A percentile compares a stretch with the other conserved stretches of the same genome.
Evolutionary conservation across 2,329 filamentous ascomycete genomes (phyloP).

Genomic region (Colletotrichum lini): DNA sequence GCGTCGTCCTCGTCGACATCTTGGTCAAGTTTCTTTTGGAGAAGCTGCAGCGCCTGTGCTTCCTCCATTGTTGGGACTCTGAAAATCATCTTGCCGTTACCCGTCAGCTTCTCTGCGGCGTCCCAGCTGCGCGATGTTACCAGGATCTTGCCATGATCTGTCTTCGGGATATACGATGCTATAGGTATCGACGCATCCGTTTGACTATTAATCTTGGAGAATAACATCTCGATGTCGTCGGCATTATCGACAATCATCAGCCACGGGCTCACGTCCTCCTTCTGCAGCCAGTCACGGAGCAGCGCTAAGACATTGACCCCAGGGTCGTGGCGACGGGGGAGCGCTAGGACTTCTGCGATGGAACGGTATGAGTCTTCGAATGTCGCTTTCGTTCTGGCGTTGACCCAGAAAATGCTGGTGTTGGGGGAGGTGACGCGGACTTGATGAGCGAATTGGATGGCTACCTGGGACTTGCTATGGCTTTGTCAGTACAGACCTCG

Average conservation of each 20-base stretch:
- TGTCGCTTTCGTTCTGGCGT: slow-evolving; percentile 20
- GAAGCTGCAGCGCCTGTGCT: slow-evolving; percentile 46
- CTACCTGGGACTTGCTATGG: slow-evolving; percentile 43
- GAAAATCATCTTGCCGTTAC: slow-evolving; percentile 22
- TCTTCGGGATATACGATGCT: slow-evolving; percentile 43
- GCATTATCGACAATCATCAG: slow-evolving; percentile 46
- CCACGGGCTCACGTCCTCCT: slow-evolving; percentile 40
- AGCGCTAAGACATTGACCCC: slow-evolving; percentile 35
- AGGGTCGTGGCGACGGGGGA: slow-evolving; percentile 37
- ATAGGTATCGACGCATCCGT: neutral
- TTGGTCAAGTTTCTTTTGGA: slow-evolving; percentile 44
- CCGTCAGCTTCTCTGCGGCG: slow-evolving; percentile 39
- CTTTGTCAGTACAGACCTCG: slow-evolving; percentile 12
- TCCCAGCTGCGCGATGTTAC: slow-evolving; percentile 42
- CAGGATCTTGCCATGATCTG: slow-evolving; percentile 38
- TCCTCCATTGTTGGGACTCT: slow-evolving; percentile 46
- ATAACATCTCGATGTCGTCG: slow-evolving; percentile 28
- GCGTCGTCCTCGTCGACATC: slow-evolving; percentile 2
- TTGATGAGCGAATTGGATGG: slow-evolving; percentile 40
- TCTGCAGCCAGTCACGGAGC: slow-evolving; percentile 43
- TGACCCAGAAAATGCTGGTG: slow-evolving; percentile 42
- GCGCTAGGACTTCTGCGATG: slow-evolving; percentile 30
- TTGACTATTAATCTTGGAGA: neutral
- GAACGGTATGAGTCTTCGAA: slow-evolving; percentile 41
- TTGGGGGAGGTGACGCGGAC: slow-evolving; percentile 18